These are phyloP conservation scores for Dissoconium aciculare DNA, from an alignment of 2,329 filamentous ascomycete genomes.

Conservation along the genomic window DNA sequence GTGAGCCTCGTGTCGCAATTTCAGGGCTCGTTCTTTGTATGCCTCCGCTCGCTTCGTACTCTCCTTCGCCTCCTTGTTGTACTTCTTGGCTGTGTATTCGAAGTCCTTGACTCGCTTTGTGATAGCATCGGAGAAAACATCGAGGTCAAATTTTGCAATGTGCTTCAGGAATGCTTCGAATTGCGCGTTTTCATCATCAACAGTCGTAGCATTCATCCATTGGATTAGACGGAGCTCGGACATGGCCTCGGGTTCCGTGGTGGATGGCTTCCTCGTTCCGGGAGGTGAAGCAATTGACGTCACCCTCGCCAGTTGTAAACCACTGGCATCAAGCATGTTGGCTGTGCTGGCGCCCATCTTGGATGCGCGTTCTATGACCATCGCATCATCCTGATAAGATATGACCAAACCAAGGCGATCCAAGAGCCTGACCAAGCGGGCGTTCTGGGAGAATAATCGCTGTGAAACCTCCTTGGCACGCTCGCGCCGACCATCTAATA, in stretches of 20 bases:
- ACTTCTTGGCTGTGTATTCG: conserved; percentile 83
- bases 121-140: conserved; percentile 70
- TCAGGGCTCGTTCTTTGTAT: conserved; percentile 76
- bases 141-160: conserved; percentile 65
- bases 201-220: conserved; percentile 61
- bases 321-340: conserved; percentile 24
- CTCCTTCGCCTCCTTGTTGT: conserved; percentile 71
- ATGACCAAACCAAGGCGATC: conserved; percentile 79
- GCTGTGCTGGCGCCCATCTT: conserved; percentile 37
- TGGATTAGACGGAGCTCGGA: conserved; percentile 57
- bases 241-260: conserved; percentile 19
- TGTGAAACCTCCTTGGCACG: conserved; percentile 74
- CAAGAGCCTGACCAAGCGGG: conserved; percentile 66
- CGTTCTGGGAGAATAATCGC: conserved; percentile 67
- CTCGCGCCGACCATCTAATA: conserved; percentile 54
- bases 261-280: conserved; percentile 40
- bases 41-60: conserved; percentile 21
- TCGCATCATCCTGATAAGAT: conserved; percentile 50
- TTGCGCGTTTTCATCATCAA: conserved; percentile 52
- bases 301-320: conserved; percentile 32
- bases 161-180: conserved; percentile 62
- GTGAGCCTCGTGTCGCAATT: conserved; percentile 68
- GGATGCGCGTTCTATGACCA: conserved; percentile 59
- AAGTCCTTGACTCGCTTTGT: conserved; percentile 85
- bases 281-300: conserved; percentile 42